These are phyloP conservation scores for Cenchrus purpureus DNA, from an alignment of 176 grass and related monocot species.

Conservation along the genomic window DNA sequence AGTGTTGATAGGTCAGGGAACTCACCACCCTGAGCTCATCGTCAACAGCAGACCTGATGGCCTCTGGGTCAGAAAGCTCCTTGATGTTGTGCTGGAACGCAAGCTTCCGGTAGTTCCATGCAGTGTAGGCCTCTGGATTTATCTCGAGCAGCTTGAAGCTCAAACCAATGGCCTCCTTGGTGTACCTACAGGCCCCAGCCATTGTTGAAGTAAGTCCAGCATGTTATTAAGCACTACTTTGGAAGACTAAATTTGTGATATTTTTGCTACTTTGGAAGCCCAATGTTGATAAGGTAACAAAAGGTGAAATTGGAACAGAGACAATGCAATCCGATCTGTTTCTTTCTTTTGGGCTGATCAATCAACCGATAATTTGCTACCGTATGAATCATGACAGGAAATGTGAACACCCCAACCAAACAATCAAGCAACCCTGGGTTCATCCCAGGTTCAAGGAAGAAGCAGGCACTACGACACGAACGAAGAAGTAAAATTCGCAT, in stretches of 20 bases:
- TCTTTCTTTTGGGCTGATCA: no score
- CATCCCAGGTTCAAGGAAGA: slow-evolving; percentile 6
- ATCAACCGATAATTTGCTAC: neutral
- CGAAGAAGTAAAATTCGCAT: neutral
- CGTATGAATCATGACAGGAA: neutral
- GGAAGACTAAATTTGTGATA: neutral
- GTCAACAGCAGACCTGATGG: slow-evolving; percentile 61
- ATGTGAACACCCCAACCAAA: neutral
- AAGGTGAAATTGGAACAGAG: neutral
- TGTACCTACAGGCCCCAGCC: slow-evolving; percentile 50
- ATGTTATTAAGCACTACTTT: neutral
- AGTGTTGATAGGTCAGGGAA: slow-evolving; percentile 12
- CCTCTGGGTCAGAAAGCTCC: slow-evolving; percentile 56
- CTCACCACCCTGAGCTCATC: slow-evolving; percentile 73
- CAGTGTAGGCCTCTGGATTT: slow-evolving; percentile 87
- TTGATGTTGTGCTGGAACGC: slow-evolving; percentile 71
- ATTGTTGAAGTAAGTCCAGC: neutral
- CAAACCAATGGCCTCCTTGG: slow-evolving; percentile 69
- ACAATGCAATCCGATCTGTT: neutral
- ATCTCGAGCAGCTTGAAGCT: slow-evolving; percentile 91
- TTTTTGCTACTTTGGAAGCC: slow-evolving; percentile 23
- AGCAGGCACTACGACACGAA: neutral
- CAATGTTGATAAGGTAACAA: neutral
- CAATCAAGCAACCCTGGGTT: neutral
- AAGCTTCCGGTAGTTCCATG: slow-evolving; percentile 94